These are phyloP conservation scores for Petunia axillaris DNA, from an alignment of 257 asterid species.

Conservation along the genomic window DNA sequence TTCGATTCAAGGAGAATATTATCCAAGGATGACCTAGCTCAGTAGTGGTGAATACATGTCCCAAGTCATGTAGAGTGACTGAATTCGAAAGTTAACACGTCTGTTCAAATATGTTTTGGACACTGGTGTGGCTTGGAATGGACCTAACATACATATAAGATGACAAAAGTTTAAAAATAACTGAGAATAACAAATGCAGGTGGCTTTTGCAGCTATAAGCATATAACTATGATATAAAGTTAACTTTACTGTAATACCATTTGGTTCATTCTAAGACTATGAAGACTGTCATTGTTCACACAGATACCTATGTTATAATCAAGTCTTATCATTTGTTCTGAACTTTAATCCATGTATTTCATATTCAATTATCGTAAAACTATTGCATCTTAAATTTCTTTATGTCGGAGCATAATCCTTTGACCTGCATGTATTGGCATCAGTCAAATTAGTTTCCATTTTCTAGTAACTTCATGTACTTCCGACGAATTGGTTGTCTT, in stretches of 20 bases:
- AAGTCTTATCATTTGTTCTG: not conserved
- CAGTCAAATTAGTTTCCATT: not conserved
- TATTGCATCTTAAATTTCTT: not conserved
- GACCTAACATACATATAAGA: not conserved
- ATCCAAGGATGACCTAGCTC: constrained; percentile 14
- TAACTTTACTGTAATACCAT: not conserved
- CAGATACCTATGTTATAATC: not conserved
- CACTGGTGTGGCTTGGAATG: not conserved
- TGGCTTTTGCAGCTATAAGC: constrained; percentile 1
- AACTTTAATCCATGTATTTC: not conserved
- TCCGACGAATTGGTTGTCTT: not conserved
- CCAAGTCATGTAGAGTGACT: not conserved
- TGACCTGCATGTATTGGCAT: not conserved
- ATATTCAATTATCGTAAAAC: not conserved
- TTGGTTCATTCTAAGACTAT: not conserved
- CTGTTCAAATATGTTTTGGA: not conserved
- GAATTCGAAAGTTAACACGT: not conserved
- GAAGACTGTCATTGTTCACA: not conserved
- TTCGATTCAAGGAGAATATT: not conserved
- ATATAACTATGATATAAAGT: constrained; percentile 1
- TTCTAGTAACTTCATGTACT: not conserved
- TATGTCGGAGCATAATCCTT: not conserved
- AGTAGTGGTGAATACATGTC: not conserved
- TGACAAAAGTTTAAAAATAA: not conserved
- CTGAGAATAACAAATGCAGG: not conserved